These are phyloP conservation scores for Cladosporium cucumerinum DNA, from an alignment of 2,329 filamentous ascomycete species.

Conservation along the genomic window DNA sequence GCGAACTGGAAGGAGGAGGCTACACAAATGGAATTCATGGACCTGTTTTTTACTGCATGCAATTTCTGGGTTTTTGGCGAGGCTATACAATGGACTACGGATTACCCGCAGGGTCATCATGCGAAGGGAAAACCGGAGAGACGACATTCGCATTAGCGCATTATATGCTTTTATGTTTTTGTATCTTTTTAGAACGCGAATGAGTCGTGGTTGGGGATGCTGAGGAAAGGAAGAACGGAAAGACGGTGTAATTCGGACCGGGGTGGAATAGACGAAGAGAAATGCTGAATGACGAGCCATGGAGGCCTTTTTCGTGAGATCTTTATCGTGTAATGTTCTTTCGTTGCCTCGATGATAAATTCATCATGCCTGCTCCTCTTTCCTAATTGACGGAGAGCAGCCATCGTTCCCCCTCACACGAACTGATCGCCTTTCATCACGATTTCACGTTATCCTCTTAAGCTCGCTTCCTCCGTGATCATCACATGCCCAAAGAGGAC, in stretches of 20 bases:
- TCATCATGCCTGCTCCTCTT: background rate
- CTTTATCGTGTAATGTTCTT: background rate
- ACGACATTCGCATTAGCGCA: background rate
- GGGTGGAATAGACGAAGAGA: background rate
- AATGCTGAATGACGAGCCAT: background rate
- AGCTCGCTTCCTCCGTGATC: background rate
- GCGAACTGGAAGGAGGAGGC: background rate
- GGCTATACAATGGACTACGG: background rate
- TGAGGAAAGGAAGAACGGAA: background rate
- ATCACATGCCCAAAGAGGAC: background rate
- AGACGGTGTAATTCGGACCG: background rate
- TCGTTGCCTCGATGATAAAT: background rate
- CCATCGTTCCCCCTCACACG: background rate
- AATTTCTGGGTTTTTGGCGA: background rate
- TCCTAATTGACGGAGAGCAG: background rate
- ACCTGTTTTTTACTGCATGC: background rate
- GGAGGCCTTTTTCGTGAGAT: background rate
- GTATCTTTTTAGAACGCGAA: background rate
- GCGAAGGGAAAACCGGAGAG: background rate
- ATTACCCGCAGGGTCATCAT: background rate
- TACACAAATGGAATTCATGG: background rate
- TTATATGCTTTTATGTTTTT: background rate
- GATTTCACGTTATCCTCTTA: too few species aligned
- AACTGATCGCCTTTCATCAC: too few species aligned
- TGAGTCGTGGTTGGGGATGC: background rate